Evolutionary conservation across 2,329 filamentous ascomycete species (phyloP), one percentile per base, ranked within the genome.

Genomic region (Arthrinium phaeospermum): DNA sequence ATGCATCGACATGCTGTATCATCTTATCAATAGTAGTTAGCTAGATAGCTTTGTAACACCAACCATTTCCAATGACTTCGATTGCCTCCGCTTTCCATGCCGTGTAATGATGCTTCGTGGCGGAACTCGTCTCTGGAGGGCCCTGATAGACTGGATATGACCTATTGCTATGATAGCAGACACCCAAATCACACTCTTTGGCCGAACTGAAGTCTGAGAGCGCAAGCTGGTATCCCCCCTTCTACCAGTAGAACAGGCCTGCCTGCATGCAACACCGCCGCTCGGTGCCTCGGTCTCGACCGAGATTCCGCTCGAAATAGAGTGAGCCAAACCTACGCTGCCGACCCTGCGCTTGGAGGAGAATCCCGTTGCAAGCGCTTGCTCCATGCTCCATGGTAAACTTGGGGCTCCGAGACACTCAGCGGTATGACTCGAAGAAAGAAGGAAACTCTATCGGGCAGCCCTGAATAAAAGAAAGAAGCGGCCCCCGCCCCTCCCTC

Each of bases 1-100:
- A 10, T 41, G 57, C 10, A 41, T 22, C 37, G 19, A 41, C 34
- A 64, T 24, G 34, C 57, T 64, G 34, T 64, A 41, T 41, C 19
- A 14, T 64, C 10, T 64, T 64, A n/a, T 64, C 19, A 41, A 64
- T 64, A 41, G 37, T 64, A 64, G 19, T 37, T 64, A 64, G 57
- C 34, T 64, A 30, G 49, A 7, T 53, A 53, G 24, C 49, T 64
- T n/a, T 41, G 22, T 64, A 64, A 24, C 4, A 64, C n/a, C 10
- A 41, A 13, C 4, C 3, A 41, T 22, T n/a, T 1, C 10, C 12
- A 37, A 61, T 37, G 30, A 13, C 53, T n/a, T 37, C 19, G 1
- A 6, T n/a, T 8, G 30, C 22, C 37, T 10, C 14, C 5, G 7
- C 1, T 4, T 34, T 13, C 27, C 27, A 24, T 34, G 13, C 24